Conservation (phyloP, 306 rosid genomes). For the Prunus campanulata region DNA sequence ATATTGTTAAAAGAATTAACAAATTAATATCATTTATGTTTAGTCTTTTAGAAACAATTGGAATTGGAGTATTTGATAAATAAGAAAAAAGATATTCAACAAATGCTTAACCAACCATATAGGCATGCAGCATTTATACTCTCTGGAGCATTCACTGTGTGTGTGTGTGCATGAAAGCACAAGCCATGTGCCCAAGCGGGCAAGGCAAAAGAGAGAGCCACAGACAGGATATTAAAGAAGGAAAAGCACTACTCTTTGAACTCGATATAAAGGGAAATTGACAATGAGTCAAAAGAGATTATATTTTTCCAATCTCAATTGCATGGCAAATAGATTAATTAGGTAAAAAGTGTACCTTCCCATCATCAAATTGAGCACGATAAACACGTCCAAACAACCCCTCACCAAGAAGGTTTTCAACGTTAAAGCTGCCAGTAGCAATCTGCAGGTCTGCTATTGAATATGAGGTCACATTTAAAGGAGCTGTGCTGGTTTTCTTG, state of each 20-base stretch:
- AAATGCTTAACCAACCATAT: not conserved
- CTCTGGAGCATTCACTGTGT: not conserved
- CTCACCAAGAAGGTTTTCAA: constrained; percentile 86
- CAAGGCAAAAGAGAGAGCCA: not conserved
- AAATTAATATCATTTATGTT: not conserved
- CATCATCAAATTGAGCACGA: constrained; percentile 84
- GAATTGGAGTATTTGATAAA: not conserved
- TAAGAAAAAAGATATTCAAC: not conserved
- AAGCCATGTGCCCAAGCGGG: not conserved
- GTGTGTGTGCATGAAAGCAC: not conserved
- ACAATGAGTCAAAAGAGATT: not conserved
- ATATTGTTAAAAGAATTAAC: constrained; percentile 23
- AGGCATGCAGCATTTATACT: not conserved
- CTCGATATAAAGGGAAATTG: not conserved
- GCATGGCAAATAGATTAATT: constrained; percentile 8
- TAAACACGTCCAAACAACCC: constrained; percentile 95
- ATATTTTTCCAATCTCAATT: not conserved
- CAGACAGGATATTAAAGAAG: not conserved
- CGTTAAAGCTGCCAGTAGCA: constrained; percentile 94
- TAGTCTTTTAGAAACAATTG: not conserved
- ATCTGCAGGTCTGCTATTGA: constrained; percentile 93
- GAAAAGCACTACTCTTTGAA: not conserved
- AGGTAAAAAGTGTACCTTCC: constrained; percentile 55
- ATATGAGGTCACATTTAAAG: constrained; percentile 69
- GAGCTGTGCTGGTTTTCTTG: constrained; percentile 52